Base-by-base conservation (phyloP, 2,329 filamentous ascomycete genomes). In the Myriosclerotinia scirpicola region DNA sequence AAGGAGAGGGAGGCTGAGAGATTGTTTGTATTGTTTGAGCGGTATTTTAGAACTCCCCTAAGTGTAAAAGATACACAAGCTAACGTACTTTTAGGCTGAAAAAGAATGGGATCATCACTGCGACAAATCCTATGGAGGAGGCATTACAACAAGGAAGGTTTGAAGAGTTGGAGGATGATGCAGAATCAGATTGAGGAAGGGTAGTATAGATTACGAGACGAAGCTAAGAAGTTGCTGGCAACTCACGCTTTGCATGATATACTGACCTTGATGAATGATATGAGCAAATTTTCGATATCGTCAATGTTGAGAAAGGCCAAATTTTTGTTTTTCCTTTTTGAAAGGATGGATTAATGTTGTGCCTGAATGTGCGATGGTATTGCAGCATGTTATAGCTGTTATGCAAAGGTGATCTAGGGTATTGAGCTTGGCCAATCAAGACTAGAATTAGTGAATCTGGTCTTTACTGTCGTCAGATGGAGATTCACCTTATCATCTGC, bases 1-100 rank as follows among this genome's bases (percentile, higher is more conserved):
- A 97, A 94, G 77, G 91, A 97, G 77, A 83, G 91, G 67, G 95
- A 99, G 48, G 75, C 75, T 4, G 75, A 76, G 68, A 74, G 67
- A 59, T 53, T 76, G 52, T 76, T 76, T 70, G 74, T 76, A 34
- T 67, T 76, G 15, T 76, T 76, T 67, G 75, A 76, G 36, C 72
- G 75, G 75, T 76, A 68, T 60, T 68, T 67, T 34, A 22, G 5
- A 7, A 54, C 15, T 67, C 30, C 26, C 12, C 11, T 22, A 36
- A 17, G 2, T 30, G 14, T 40, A 26, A 26, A n/a, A 11, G 26
- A 42, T 8, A 17, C 62, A 59, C 50, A 26, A 52, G 22, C 69
- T 72, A 61, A 71, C 54, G 26, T 15, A 5, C 22, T 7, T 26
- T 22, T 70, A 71, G 75, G 66, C 50, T 76, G 20, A 74, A 73